These are phyloP conservation scores for Monosporascus sp. DNA, from an alignment of 2,329 filamentous ascomycete species.

Conservation along the genomic window DNA sequence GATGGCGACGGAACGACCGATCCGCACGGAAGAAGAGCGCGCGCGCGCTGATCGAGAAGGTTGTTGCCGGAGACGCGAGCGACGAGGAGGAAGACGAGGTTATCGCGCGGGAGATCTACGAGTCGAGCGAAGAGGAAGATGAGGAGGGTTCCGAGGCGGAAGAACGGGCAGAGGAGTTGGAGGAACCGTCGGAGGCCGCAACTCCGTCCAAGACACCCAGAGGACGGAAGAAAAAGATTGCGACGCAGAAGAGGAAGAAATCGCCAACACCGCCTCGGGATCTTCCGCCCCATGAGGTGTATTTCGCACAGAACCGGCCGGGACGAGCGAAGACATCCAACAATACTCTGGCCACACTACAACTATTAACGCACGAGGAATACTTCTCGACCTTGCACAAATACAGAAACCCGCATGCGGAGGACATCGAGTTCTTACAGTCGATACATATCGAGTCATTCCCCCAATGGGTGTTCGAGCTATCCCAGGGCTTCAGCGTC, in stretches of 20 bases:
- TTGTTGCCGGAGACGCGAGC: conserved; percentile 56
- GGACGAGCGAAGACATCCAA: conserved; percentile 79
- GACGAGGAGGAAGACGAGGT: conserved; percentile 56
- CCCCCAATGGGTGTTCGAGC: conserved; percentile 87
- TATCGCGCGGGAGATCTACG: conserved; percentile 6
- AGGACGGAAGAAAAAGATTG: conserved; percentile 35
- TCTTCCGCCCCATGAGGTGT: conserved; percentile 82
- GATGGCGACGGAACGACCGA: conserved; percentile 66
- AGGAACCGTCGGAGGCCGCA: conserved; percentile 23
- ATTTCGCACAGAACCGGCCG: conserved; percentile 87
- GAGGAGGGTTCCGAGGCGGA: conserved; percentile 20
- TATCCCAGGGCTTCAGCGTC: conserved; percentile 79
- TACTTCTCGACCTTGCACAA: conserved; percentile 69
- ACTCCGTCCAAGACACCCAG: conserved; percentile 45
- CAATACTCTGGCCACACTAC: conserved; percentile 70
- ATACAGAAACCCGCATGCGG: conserved; percentile 62
- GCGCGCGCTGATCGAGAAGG: conserved; percentile 67
- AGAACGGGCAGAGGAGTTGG: conserved; percentile 9
- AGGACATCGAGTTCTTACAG: conserved; percentile 66
- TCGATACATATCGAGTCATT: conserved; percentile 76
- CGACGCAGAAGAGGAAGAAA: conserved; percentile 42
- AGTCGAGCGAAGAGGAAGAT: conserved; percentile 21
- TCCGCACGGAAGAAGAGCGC: conserved; percentile 86
- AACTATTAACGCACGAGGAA: conserved; percentile 83
- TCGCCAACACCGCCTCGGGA: conserved; percentile 77